Conservation (phyloP, 2,329 filamentous ascomycete genomes). For the Sporothrix mexicana region DNA sequence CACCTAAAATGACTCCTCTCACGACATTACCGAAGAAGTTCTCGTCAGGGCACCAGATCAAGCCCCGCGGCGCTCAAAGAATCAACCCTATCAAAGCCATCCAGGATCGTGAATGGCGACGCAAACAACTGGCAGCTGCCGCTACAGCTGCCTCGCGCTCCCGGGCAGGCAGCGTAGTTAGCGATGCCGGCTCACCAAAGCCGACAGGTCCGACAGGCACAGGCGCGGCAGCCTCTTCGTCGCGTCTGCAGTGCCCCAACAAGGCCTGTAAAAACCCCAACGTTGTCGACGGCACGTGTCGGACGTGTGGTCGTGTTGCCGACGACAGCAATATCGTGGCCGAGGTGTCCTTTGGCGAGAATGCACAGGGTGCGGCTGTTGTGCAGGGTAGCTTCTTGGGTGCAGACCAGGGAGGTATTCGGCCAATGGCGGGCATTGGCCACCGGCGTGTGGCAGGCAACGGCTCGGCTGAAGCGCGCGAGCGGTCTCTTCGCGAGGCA, state of each 20-base stretch:
- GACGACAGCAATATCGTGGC: constrained; percentile 88
- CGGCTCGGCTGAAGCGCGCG: constrained; percentile 62
- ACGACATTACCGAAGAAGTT: constrained; percentile 40
- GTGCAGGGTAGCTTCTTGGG: constrained; percentile 90
- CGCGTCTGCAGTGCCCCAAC: constrained; percentile 59
- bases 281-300: constrained; percentile 73
- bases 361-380: constrained; percentile 80
- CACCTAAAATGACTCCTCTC: constrained; percentile 35
- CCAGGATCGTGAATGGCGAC: constrained; percentile 57
- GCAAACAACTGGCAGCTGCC: constrained; percentile 45
- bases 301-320: constrained; percentile 82
- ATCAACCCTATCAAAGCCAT: constrained; percentile 59
- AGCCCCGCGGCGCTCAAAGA: constrained; percentile 40
- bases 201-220: constrained; percentile 11
- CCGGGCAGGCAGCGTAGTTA: constrained; percentile 30
- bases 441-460: constrained; percentile 61
- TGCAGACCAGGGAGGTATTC: constrained; percentile 81
- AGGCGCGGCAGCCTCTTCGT: constrained; percentile 40
- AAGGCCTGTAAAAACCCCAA: constrained; percentile 65
- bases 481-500: constrained; percentile 65
- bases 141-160: constrained; percentile 34
- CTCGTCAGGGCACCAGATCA: constrained; percentile 38
- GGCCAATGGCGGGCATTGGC: constrained; percentile 65
- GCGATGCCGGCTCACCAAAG: constrained; percentile 21
- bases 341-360: constrained; percentile 91